These are phyloP conservation scores for Parachlorella kessleri DNA, from an alignment of 139 green algal species.

Conservation along the genomic window DNA sequence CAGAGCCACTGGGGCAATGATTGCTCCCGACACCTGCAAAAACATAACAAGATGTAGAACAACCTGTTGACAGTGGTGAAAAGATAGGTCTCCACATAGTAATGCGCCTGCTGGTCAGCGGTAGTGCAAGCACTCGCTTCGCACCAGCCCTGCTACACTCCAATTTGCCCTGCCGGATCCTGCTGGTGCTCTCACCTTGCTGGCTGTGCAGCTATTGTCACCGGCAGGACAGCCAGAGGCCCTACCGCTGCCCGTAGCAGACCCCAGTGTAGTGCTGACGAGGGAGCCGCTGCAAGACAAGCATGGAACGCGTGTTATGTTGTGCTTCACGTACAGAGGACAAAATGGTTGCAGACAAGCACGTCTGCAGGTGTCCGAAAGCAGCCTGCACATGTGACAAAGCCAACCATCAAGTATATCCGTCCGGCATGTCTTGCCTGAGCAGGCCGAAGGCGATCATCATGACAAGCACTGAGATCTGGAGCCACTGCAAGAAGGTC, in stretches of 20 bases:
- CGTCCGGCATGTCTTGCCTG: no score
- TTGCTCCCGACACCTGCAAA: slow-evolving; percentile 68
- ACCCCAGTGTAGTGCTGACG: not conserved
- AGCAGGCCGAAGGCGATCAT: slow-evolving; percentile 64
- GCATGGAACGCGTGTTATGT: no score
- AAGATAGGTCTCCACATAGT: no score
- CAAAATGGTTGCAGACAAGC: no score
- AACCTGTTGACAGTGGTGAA: no score
- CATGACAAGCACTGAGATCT: slow-evolving; percentile 79
- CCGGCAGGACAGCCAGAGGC: not conserved
- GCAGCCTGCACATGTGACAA: no score
- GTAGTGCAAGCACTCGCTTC: not conserved
- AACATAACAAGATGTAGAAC: no score
- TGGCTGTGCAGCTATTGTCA: slow-evolving; percentile 22
- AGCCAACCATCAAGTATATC: no score
- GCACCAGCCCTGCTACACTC: not conserved
- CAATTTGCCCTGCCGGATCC: no score
- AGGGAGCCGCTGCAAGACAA: not conserved
- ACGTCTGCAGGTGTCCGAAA: no score
- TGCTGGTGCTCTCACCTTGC: slow-evolving; percentile 22
- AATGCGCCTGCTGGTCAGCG: no score
- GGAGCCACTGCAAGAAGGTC: slow-evolving; percentile 90
- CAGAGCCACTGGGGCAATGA: slow-evolving; percentile 73
- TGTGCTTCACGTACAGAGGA: no score
- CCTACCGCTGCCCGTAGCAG: not conserved